These are phyloP conservation scores for Nakazawaea anatomiae DNA, from an alignment of 805 yeast genomes.

Conservation along the genomic window DNA sequence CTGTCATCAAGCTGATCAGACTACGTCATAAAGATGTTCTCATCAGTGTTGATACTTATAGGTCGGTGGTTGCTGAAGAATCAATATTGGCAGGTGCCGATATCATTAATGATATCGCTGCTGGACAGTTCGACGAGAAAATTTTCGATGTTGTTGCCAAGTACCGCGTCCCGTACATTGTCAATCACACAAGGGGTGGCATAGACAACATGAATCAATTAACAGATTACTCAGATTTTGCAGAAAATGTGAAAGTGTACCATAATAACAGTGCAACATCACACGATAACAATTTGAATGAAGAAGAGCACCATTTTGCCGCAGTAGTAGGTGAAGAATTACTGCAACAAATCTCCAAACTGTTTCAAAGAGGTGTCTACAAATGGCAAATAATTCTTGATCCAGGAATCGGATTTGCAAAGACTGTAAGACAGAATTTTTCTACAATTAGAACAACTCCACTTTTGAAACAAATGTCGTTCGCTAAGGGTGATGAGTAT, in stretches of 20 bases:
- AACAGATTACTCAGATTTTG: slow-evolving; percentile 42
- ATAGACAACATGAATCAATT: slow-evolving; percentile 65
- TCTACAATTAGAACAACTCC: slow-evolving; percentile 49
- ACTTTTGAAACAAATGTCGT: slow-evolving; percentile 42
- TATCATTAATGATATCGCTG: slow-evolving; percentile 85
- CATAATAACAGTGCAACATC: slow-evolving; percentile 17
- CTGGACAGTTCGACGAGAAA: slow-evolving; percentile 62
- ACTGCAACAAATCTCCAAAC: slow-evolving; percentile 45
- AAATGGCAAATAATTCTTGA: slow-evolving; percentile 92
- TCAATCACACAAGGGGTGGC: slow-evolving; percentile 83
- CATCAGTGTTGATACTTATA: slow-evolving; percentile 85
- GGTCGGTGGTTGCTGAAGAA: slow-evolving; percentile 66
- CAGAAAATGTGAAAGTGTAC: slow-evolving; percentile 19
- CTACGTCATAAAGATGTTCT: slow-evolving; percentile 33
- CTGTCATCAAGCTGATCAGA: slow-evolving; percentile 61
- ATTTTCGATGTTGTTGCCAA: slow-evolving; percentile 70
- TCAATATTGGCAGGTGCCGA: slow-evolving; percentile 78
- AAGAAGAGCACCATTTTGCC: slow-evolving; percentile 25
- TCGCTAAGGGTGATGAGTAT: slow-evolving; percentile 22
- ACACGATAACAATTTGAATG: not conserved
- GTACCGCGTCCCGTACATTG: slow-evolving; percentile 66
- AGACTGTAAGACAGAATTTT: slow-evolving; percentile 64
- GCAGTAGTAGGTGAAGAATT: slow-evolving; percentile 65
- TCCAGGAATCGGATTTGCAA: slow-evolving; percentile 98
- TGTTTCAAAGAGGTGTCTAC: slow-evolving; percentile 56